Evolutionary conservation across 2,329 filamentous ascomycete genomes (phyloP), one percentile per base, ranked within the genome.

Genomic region (Scedosporium minutisporum): DNA sequence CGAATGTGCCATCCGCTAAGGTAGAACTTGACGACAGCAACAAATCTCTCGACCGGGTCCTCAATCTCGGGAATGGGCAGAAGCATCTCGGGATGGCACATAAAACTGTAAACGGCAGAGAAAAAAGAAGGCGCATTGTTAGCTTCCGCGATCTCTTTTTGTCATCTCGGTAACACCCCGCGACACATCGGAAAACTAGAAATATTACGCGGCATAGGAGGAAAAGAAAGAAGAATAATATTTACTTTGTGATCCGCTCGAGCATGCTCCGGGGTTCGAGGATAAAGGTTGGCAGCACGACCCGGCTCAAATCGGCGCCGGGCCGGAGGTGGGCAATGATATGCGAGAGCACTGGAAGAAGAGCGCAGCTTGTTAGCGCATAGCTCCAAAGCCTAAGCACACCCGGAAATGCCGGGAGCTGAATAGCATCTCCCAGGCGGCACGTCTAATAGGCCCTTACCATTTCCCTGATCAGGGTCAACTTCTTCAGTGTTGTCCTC

Each of bases 1-100:
- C 93, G 95, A 73, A 99, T 97, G 75, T 99, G 95, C 95, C 95
- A 99, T 70, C 95, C 95, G 75, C 92, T 96, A 55, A 99, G 81
- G 75, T 99, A 99, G 75, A 99, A 99, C 76, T 96, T 97, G 72
- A 97, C 91, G 59, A 99, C 95, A 14, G 92, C 90, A 33, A 97
- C 87, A 72, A 99, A 99, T 73, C 95, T 86, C 71, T 93, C 81
- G 63, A 91, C 80, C 1, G 95, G 93, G 71, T 99, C 93, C 60
- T 97, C 90, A 68, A 97, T 90, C 57, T 85, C 79, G 55, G 93
- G 85, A 75, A 97, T 95, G 41, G 89, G 88, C 4, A 99, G 85
- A 38, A 99, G 87, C 71, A 92, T 96, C 76, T 99, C 95, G 48
- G 95, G 95, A 73, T 99, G 95, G 69, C 93, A 96, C 95, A 99